Evolutionary conservation across 1,284 basidiomycete species (phyloP).

Genomic region (Sporisorium scitamineum): DNA sequence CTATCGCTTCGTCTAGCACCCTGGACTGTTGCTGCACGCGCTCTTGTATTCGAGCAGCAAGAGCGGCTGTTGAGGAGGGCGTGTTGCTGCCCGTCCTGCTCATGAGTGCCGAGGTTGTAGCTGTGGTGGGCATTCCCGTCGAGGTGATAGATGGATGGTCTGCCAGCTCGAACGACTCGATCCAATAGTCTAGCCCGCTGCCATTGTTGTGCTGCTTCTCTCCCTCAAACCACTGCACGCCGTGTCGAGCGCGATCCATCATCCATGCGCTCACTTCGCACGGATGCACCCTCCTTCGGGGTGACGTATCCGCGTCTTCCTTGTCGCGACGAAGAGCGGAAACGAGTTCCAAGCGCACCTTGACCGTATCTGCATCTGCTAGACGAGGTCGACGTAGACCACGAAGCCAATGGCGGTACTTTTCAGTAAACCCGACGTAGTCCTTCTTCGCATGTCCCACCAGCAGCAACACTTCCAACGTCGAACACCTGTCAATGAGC

Average conservation of each 20-base stretch:
- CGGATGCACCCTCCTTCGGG: constrained; percentile 29
- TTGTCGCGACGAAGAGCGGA: constrained; percentile 10
- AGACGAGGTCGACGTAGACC: constrained; percentile 6
- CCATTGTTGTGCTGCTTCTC: not conserved
- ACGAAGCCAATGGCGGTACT: constrained; percentile 16
- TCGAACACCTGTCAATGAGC: constrained; percentile 15
- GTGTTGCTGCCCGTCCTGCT: constrained; percentile 23
- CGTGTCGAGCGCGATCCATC: constrained; percentile 27
- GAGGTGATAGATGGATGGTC: constrained; percentile 2
- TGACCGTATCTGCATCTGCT: not conserved
- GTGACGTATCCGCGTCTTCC: not conserved
- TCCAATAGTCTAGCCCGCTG: constrained; percentile 12
- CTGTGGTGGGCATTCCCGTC: not conserved
- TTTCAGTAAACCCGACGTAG: constrained; percentile 29
- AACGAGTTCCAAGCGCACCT: constrained; percentile 12
- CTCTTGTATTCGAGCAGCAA: not conserved
- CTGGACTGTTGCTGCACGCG: constrained; percentile 1
- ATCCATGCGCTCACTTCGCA: constrained; percentile 43
- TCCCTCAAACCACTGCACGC: constrained; percentile 21
- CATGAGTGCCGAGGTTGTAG: constrained; percentile 18
- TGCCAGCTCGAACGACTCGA: constrained; percentile 16
- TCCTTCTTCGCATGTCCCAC: constrained; percentile 35
- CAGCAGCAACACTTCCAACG: constrained; percentile 22
- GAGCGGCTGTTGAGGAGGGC: not conserved
- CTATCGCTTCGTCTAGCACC: constrained; percentile 13